phyloP scores from a whole-genome alignment of 2,329 filamentous ascomycete species.

The Harringtonia aguacate region DNA sequence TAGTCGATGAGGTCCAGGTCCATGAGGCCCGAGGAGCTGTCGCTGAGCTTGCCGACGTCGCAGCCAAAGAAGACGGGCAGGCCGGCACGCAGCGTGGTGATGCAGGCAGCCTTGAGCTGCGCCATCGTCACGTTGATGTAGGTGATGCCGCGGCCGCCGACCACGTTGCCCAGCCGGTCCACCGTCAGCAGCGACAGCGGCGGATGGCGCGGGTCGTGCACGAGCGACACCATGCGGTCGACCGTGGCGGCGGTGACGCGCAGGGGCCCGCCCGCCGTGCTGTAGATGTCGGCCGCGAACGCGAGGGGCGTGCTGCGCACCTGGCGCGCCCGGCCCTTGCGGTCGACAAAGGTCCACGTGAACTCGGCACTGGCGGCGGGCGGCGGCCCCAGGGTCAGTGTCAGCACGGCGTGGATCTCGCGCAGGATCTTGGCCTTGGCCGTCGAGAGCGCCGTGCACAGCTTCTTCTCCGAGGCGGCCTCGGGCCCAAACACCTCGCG shows the following conservation, averaged over 20 bases:
- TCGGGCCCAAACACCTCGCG: not conserved
- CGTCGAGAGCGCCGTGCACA: slow-evolving; percentile 27
- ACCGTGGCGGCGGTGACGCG: slow-evolving; percentile 51
- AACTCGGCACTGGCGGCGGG: slow-evolving; percentile 60
- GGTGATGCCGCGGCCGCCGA: slow-evolving; percentile 62
- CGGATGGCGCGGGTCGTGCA: slow-evolving; percentile 74
- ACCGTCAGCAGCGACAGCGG: slow-evolving; percentile 66
- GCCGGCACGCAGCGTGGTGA: slow-evolving; percentile 68
- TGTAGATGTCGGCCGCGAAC: slow-evolving; percentile 60
- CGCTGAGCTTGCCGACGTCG: slow-evolving; percentile 76
- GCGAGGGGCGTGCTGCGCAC: slow-evolving; percentile 55
- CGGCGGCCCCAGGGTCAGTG: slow-evolving; percentile 70
- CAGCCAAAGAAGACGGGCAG: slow-evolving; percentile 81
- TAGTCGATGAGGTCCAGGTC: slow-evolving; percentile 70
- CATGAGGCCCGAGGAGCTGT: slow-evolving; percentile 62
- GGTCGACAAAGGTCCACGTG: slow-evolving; percentile 70
- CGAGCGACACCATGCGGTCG: slow-evolving; percentile 64
- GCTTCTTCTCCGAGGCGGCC: slow-evolving; percentile 19
- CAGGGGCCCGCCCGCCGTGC: slow-evolving; percentile 30
- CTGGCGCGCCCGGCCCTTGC: slow-evolving; percentile 50
- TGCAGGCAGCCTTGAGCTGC: slow-evolving; percentile 60
- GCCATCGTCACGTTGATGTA: slow-evolving; percentile 76
- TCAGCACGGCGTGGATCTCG: slow-evolving; percentile 73
- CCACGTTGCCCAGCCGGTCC: slow-evolving; percentile 68
- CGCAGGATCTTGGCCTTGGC: slow-evolving; percentile 66